Evolutionary conservation across 306 rosid genomes (phyloP).

Genomic region (Dalbergia oliveri): DNA sequence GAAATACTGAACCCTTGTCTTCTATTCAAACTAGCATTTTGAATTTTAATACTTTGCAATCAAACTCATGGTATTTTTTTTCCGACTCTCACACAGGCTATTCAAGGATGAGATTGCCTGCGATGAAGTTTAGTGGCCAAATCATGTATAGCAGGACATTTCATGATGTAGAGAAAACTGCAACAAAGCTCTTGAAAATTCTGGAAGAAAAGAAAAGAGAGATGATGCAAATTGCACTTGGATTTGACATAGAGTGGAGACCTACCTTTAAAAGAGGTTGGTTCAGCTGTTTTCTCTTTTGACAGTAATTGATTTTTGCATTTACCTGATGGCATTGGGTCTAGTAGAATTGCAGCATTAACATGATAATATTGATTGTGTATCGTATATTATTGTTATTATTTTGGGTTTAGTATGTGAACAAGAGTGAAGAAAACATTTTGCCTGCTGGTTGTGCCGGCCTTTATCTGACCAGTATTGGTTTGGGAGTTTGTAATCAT

Average conservation of each 20-base stretch:
- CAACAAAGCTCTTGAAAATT: constrained; percentile 49
- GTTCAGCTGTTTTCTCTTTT: constrained; percentile 6
- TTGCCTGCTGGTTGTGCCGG: not conserved
- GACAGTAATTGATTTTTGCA: not conserved
- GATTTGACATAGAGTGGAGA: constrained; percentile 90
- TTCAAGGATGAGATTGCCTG: constrained; percentile 65
- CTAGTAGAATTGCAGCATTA: not conserved
- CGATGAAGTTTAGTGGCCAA: constrained; percentile 69
- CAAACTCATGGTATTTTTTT: not conserved
- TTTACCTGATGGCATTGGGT: constrained; percentile 11
- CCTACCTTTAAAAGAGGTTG: constrained; percentile 76
- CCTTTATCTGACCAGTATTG: constrained; percentile 15
- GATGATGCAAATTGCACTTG: constrained; percentile 56
- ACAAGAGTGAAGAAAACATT: constrained; percentile 6
- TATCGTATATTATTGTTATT: constrained; percentile 5
- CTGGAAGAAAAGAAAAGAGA: constrained; percentile 52
- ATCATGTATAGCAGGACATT: constrained; percentile 75
- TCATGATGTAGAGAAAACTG: constrained; percentile 66
- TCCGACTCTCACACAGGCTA: constrained; percentile 43
- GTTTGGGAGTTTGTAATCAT: not conserved
- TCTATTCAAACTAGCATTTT: not conserved
- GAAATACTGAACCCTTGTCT: not conserved
- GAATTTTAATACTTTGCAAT: not conserved
- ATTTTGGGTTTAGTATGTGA: not conserved
- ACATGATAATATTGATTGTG: not conserved